phyloP scores from a whole-genome alignment of 257 asterid genomes.

The Jasminum sambac region DNA sequence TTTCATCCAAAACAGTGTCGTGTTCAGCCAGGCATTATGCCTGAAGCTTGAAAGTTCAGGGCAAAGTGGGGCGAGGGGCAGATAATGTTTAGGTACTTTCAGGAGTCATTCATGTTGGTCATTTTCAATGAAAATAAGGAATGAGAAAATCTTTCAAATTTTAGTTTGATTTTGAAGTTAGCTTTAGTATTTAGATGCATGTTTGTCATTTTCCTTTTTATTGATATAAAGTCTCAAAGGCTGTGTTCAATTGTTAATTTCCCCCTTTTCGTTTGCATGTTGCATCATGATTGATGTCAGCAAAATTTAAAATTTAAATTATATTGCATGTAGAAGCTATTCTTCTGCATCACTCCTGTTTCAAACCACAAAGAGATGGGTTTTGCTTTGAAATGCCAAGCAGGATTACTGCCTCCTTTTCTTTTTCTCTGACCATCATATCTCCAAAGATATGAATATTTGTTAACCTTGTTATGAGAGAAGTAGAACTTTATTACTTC shows the following conservation, averaged over 20 bases:
- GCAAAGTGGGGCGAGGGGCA: too few relatives aligned
- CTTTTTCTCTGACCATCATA: not conserved
- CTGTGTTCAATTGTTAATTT: not conserved
- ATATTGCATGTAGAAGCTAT: not conserved
- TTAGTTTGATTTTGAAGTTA: not conserved
- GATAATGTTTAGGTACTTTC: not conserved
- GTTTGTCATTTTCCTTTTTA: not conserved
- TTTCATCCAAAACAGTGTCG: not conserved
- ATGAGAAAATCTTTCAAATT: not conserved
- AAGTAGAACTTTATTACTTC: constrained; percentile 9
- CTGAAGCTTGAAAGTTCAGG: not conserved
- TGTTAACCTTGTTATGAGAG: not conserved
- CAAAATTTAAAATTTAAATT: not conserved
- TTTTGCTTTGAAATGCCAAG: not conserved
- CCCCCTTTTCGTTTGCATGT: not conserved
- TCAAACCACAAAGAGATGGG: not conserved
- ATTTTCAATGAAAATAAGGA: not conserved
- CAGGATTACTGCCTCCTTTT: constrained; percentile 3
- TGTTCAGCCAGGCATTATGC: not conserved
- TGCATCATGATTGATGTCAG: not conserved
- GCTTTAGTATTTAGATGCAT: not conserved
- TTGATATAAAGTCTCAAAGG: not conserved
- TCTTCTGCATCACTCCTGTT: not conserved
- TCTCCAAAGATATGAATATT: not conserved
- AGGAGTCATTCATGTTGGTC: not conserved